Evolutionary conservation across 2,329 filamentous ascomycete species (phyloP).

Genomic region (Spiromastix sp.): DNA sequence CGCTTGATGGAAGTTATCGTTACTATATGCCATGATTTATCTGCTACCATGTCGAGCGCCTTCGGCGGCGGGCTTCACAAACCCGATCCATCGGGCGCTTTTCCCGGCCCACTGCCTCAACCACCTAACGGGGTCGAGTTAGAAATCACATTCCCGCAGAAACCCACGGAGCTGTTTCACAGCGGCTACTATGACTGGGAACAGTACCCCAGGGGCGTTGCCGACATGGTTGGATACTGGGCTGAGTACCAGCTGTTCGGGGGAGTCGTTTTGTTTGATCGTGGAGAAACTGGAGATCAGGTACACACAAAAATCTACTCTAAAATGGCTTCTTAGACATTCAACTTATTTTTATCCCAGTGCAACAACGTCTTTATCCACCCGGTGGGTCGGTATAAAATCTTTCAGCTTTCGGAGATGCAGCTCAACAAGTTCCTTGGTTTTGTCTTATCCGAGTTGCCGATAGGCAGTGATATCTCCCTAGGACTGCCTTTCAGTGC

Average conservation of each 20-base stretch:
- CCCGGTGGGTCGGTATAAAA: slow-evolving; percentile 1
- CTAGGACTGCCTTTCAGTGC: slow-evolving; percentile 2
- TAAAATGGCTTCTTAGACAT: background rate
- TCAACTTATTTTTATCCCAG: background rate
- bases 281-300: slow-evolving; percentile 4
- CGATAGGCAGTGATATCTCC: background rate
- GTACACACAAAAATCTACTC: background rate
- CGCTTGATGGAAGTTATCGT: slow-evolving; percentile 13
- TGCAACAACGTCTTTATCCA: slow-evolving; percentile 6
- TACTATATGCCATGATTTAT: slow-evolving; percentile 14
- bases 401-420: slow-evolving; percentile 8
- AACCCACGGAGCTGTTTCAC: slow-evolving; percentile 2
- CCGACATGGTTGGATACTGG: slow-evolving; percentile 18
- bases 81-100: slow-evolving; percentile 1
- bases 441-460: slow-evolving; percentile 1
- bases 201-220: slow-evolving; percentile 17
- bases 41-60: slow-evolving; percentile 10
- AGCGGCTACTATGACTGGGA: slow-evolving; percentile 6
- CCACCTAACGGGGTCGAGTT: background rate
- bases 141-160: background rate
- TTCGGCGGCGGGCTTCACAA: slow-evolving; percentile 6
- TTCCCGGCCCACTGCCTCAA: slow-evolving; percentile 1
- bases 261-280: slow-evolving; percentile 19
- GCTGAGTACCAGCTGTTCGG: slow-evolving; percentile 16
- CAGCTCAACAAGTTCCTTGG: slow-evolving; percentile 5